Percentiles rank a stretch among this genome's conserved stretches.
These are phyloP conservation scores for Saccharata proteae DNA, from an alignment of 2,329 filamentous ascomycete genomes.

Conservation along the genomic window DNA sequence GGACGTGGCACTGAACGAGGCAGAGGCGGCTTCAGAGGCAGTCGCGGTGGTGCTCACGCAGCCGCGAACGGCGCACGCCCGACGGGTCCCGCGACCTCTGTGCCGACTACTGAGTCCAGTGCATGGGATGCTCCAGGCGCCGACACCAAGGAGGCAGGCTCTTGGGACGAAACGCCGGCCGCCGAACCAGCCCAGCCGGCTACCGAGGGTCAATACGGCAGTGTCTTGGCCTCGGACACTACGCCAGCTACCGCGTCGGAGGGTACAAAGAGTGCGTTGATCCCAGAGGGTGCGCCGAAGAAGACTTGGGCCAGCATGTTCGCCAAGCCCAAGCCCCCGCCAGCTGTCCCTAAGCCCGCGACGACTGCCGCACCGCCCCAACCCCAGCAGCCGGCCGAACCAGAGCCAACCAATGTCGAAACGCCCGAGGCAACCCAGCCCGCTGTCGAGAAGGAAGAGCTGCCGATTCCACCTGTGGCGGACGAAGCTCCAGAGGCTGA, in stretches of 20 bases:
- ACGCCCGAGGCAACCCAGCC: constrained; percentile 25
- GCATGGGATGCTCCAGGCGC: constrained; percentile 42
- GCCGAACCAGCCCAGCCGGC: constrained; percentile 21
- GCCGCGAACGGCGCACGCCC: constrained; percentile 50
- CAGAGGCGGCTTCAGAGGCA: constrained; percentile 41
- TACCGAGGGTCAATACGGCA: constrained; percentile 32
- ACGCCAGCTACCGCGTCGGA: constrained; percentile 20
- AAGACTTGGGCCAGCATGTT: constrained; percentile 45
- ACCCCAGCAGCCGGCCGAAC: constrained; percentile 25
- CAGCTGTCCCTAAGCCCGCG: constrained; percentile 29
- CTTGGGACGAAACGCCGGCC: constrained; percentile 14
- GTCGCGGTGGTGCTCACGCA: constrained; percentile 47
- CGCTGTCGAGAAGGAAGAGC: constrained; percentile 28
- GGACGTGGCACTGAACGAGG: constrained; percentile 47
- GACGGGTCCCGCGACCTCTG: constrained; percentile 36
- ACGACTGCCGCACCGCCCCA: constrained; percentile 24
- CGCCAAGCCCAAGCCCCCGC: constrained; percentile 34
- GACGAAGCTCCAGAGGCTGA: constrained; percentile 22
- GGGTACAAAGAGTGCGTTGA: constrained; percentile 19
- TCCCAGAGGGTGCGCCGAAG: constrained; percentile 28
- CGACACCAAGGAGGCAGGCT: constrained; percentile 16
- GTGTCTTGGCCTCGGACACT: constrained; percentile 16
- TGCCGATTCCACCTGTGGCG: constrained; percentile 22
- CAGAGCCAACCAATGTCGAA: constrained; percentile 27
- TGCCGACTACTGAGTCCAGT: constrained; percentile 58